Evolutionary conservation across 2,329 filamentous ascomycete genomes (phyloP).

Genomic region (Claviceps quebecensis): DNA sequence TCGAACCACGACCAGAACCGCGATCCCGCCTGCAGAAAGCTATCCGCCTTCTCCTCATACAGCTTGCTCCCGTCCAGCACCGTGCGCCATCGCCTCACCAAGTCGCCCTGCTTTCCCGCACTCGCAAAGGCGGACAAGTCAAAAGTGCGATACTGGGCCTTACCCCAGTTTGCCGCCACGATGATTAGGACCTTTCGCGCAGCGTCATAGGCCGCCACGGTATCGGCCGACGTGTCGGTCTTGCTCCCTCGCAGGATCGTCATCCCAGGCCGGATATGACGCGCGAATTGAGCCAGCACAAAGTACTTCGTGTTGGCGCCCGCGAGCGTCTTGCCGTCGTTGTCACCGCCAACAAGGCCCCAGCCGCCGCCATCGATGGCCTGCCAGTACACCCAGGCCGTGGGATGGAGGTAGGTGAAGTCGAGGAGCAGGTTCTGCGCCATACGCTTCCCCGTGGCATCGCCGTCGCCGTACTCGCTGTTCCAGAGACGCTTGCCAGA

Average conservation of each 20-base stretch:
- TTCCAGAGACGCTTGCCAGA: constrained; percentile 24
- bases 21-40: background rate
- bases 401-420: constrained; percentile 25
- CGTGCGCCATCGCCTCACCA: background rate
- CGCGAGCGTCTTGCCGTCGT: constrained; percentile 18
- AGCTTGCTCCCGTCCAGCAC: background rate
- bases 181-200: constrained; percentile 20
- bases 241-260: constrained; percentile 20
- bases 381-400: constrained; percentile 32
- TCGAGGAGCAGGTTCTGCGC: constrained; percentile 25
- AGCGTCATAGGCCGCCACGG: constrained; percentile 25
- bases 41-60: background rate
- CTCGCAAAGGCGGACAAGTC: constrained; percentile 21
- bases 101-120: background rate
- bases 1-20: constrained; percentile 3
- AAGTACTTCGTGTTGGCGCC: constrained; percentile 24
- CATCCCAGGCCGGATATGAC: constrained; percentile 28
- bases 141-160: constrained; percentile 24
- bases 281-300: constrained; percentile 26
- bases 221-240: constrained; percentile 22
- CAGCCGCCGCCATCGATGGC: constrained; percentile 25
- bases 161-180: constrained; percentile 25
- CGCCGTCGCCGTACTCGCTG: constrained; percentile 28
- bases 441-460: constrained; percentile 21
- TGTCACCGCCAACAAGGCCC: constrained; percentile 27